Percentiles rank a stretch among this genome's conserved stretches.
Conservation (phyloP, 2,329 filamentous ascomycete species). For the Beauveria sp. region DNA sequence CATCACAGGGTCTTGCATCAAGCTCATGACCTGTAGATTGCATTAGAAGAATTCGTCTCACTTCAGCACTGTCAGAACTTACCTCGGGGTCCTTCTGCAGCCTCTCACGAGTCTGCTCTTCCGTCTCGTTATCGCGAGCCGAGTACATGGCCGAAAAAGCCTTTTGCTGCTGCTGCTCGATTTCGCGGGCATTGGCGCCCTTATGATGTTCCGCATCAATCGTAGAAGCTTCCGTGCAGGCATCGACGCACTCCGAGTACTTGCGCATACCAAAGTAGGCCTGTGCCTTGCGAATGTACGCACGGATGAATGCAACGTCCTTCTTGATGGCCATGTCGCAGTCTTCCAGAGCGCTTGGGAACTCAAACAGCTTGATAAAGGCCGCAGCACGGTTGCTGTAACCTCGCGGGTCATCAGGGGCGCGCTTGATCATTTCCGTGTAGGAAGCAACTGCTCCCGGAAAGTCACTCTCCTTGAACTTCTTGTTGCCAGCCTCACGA, state of each 20-base stretch:
- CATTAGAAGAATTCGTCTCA: slow-evolving; percentile 19
- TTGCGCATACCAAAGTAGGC: slow-evolving; percentile 96
- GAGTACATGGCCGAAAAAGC: slow-evolving; percentile 84
- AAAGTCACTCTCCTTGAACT: slow-evolving; percentile 96
- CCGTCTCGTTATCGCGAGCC: slow-evolving; percentile 86
- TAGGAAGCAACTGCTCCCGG: slow-evolving; percentile 91
- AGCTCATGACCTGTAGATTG: slow-evolving; percentile 61
- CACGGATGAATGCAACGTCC: slow-evolving; percentile 86
- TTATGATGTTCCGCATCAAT: slow-evolving; percentile 63
- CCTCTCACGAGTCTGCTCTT: slow-evolving; percentile 89
- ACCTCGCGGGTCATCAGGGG: slow-evolving; percentile 83
- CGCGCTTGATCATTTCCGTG: slow-evolving; percentile 92
- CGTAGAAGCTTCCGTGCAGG: slow-evolving; percentile 70
- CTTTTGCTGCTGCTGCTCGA: slow-evolving; percentile 91
- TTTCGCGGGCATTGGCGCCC: slow-evolving; percentile 80
- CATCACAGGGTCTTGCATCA: slow-evolving; percentile 96
- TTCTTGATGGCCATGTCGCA: slow-evolving; percentile 87
- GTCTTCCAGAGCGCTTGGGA: slow-evolving; percentile 88
- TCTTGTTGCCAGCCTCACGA: slow-evolving; percentile 87
- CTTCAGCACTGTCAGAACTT: slow-evolving; percentile 29
- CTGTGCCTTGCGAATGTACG: slow-evolving; percentile 94
- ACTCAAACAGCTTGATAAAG: slow-evolving; percentile 92
- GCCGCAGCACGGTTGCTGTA: slow-evolving; percentile 97
- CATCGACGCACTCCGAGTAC: slow-evolving; percentile 90
- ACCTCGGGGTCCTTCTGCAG: slow-evolving; percentile 88